A percentile compares a stretch with the other conserved stretches of the same genome.
These are phyloP conservation scores for Kwoniella newhampshirensis DNA, from an alignment of 768 basidiomycete genomes.

Conservation along the genomic window DNA sequence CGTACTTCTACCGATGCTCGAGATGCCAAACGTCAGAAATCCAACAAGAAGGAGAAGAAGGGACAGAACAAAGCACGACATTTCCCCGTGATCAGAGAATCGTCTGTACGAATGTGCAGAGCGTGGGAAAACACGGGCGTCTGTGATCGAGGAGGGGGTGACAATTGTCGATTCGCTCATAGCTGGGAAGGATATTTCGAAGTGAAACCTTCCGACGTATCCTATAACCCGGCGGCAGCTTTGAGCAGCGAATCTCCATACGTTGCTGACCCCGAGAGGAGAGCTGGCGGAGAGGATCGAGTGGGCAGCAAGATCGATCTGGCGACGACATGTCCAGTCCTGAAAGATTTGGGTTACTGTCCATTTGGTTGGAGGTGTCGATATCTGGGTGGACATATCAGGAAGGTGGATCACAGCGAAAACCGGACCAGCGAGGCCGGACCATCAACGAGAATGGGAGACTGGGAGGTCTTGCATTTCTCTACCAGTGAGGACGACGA, in stretches of 20 bases:
- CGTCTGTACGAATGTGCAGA: conserved; percentile 74
- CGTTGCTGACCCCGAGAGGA: conserved; percentile 43
- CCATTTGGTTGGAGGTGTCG: conserved; percentile 86
- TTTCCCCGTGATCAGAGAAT: conserved; percentile 75
- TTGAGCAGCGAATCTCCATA: conserved; percentile 61
- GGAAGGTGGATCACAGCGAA: conserved; percentile 59
- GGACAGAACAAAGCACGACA: conserved; percentile 82
- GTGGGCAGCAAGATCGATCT: conserved; percentile 32
- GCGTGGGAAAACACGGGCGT: conserved; percentile 66
- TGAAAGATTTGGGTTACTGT: conserved; percentile 69
- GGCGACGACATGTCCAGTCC: conserved; percentile 64
- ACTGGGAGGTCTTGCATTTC: conserved; percentile 46
- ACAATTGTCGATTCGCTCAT: conserved; percentile 73
- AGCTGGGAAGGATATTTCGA: conserved; percentile 73
- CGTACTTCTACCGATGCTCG: conserved; percentile 19
- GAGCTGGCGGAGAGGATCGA: conserved; percentile 34
- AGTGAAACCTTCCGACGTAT: conserved; percentile 72
- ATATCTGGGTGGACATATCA: conserved; percentile 76
- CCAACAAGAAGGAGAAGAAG: conserved; percentile 40
- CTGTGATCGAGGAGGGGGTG: conserved; percentile 55
- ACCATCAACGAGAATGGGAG: conserved; percentile 14
- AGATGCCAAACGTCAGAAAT: conserved; percentile 40
- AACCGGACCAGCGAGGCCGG: conserved; percentile 54
- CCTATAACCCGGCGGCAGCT: conserved; percentile 58
- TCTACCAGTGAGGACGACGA: conserved; percentile 56